Base-by-base conservation (phyloP, 768 basidiomycete species). In the Mycena rosella region DNA sequence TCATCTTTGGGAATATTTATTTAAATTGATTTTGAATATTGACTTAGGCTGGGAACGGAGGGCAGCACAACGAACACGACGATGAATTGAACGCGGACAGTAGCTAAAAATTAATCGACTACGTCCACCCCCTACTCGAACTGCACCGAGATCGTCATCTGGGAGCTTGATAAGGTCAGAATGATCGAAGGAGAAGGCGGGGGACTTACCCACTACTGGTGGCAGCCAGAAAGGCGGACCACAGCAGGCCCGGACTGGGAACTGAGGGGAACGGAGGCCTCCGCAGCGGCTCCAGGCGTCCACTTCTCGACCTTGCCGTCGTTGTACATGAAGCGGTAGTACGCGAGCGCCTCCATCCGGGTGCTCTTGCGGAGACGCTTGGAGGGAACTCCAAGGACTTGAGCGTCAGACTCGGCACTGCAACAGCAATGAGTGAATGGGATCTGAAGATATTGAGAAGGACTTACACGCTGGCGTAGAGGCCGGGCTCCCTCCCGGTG, bases 381-480 rank as follows among this genome's bases (percentile, higher is more conserved):
- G 30, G 11, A 7, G 18, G 51, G 51, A 3, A 52, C 51, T 1
- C 51, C 51, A 3, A 18, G 51, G 18, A 52, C 51, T 34, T 52
- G 51, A 20, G 14, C 27, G 14, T 52, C 30, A 17, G 51, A 30
- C 14, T 52, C 17, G n/a, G 30, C 4, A 10, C 51, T 52, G 40
- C 4, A 20, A 29, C 2, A 49, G 7, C 5, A 17, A 13, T 52
- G 20, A 34, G 30, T 17, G 26, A 52, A n/a, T 34, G 8, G 13
- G 3, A 18, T n/a, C 8, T 9, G 30, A 34, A 18, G 11, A 20
- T n/a, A 18, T 7, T 20, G 30, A 13, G 13, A 18, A 34, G 3
- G 26, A 20, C 30, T 32, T 30, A 52, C 51, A 52, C 51, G 20
- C 51, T 52, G 51, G 29, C 18, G 30, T 52, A 52, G 29, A 52